phyloP scores from a whole-genome alignment of 768 basidiomycete genomes.

The Kwoniella bestiolae region DNA sequence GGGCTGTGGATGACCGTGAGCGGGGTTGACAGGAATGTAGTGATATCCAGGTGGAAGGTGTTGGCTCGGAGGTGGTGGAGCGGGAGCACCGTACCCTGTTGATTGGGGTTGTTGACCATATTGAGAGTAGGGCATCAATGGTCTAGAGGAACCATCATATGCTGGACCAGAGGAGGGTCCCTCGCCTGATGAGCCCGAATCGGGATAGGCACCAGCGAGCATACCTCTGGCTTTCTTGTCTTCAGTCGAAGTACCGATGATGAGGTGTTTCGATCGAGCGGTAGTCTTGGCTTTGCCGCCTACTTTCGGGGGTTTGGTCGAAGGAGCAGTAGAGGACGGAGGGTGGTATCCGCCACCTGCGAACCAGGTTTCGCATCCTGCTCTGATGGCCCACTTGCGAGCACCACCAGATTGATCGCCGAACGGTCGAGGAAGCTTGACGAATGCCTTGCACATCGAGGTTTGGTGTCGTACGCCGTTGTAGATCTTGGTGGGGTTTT shows the following conservation, averaged over 20 bases:
- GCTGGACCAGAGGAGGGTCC: conserved; percentile 50
- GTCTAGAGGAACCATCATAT: conserved; percentile 39
- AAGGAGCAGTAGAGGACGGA: conserved; percentile 18
- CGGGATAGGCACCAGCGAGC: conserved; percentile 9
- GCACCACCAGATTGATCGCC: conserved; percentile 55
- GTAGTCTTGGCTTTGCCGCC: conserved; percentile 46
- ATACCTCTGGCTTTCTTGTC: conserved; percentile 23
- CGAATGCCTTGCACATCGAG: conserved; percentile 55
- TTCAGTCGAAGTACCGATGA: conserved; percentile 39
- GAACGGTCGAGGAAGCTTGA: conserved; percentile 53
- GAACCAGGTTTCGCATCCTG: conserved; percentile 55
- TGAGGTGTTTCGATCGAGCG: conserved; percentile 44
- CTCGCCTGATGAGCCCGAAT: conserved; percentile 18
- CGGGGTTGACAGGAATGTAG: conserved; percentile 39
- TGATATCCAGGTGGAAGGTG: conserved; percentile 45
- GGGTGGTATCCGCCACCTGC: conserved; percentile 45
- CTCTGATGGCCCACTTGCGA: conserved; percentile 55
- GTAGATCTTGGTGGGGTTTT: conserved; percentile 56
- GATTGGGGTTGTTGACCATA: conserved; percentile 5
- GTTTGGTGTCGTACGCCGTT: conserved; percentile 57
- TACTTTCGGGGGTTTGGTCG: conserved; percentile 7
- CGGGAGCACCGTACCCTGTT: conserved; percentile 12
- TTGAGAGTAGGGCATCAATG: conserved; percentile 23
- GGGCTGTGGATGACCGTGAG: conserved; percentile 31
- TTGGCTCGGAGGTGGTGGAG: conserved; percentile 19